Conservation (phyloP, 1,284 basidiomycete species). For the Cutaneotrichosporon cyanovorans region DNA sequence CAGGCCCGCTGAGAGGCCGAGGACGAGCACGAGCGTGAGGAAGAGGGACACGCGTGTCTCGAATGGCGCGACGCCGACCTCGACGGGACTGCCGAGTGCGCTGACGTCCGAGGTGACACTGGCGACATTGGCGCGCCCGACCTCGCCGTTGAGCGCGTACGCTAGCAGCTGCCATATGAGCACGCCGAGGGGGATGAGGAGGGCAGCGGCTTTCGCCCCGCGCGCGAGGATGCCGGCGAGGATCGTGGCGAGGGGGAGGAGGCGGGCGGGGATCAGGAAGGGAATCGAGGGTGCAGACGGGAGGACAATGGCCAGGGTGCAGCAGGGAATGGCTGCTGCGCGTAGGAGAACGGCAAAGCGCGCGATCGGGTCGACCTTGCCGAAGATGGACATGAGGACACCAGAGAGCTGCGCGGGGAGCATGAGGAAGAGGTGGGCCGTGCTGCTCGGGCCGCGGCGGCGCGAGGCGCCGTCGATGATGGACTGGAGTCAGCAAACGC, state of each 20-base stretch:
- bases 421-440: slow-evolving; percentile 14
- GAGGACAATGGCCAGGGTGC: slow-evolving; percentile 14
- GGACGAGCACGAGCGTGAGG: slow-evolving; percentile 14
- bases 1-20: slow-evolving; percentile 11
- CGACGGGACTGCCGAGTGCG: not conserved
- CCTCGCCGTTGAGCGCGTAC: slow-evolving; percentile 17
- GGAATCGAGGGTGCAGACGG: slow-evolving; percentile 12
- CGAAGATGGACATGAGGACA: slow-evolving; percentile 5
- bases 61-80: slow-evolving; percentile 18
- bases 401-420: slow-evolving; percentile 14
- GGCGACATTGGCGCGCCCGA: slow-evolving; percentile 7
- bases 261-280: slow-evolving; percentile 12
- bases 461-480: slow-evolving; percentile 11
- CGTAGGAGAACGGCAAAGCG: slow-evolving; percentile 9
- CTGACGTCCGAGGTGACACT: not conserved
- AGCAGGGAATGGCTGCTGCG: slow-evolving; percentile 9
- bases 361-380: not conserved
- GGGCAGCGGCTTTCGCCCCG: slow-evolving; percentile 15
- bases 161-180: slow-evolving; percentile 14
- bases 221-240: slow-evolving; percentile 17
- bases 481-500: slow-evolving; percentile 6
- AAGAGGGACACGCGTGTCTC: slow-evolving; percentile 16
- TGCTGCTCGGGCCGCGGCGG: slow-evolving; percentile 9
- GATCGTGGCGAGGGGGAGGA: slow-evolving; percentile 14
- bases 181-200: slow-evolving; percentile 13